Conservation (phyloP, 1,139 yeast genomes). For the Yamadazyma dendronema region DNA sequence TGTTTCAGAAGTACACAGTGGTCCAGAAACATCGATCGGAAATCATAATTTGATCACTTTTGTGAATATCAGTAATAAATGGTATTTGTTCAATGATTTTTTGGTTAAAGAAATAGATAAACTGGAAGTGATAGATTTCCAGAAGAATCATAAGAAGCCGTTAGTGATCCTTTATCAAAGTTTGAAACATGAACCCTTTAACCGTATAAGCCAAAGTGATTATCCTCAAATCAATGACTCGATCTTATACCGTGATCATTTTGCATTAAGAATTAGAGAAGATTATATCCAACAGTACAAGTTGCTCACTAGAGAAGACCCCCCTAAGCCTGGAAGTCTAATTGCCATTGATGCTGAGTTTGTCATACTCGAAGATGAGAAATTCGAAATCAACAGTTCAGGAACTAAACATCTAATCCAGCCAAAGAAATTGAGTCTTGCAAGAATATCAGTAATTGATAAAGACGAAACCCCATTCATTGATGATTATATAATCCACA, state of each 20-base stretch:
- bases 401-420: constrained; percentile 69
- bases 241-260: constrained; percentile 72
- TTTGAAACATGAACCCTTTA: constrained; percentile 22
- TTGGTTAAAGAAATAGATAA: constrained; percentile 77
- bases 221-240: constrained; percentile 50
- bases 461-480: constrained; percentile 77
- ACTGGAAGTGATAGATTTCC: constrained; percentile 68
- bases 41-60: constrained; percentile 60
- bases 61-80: constrained; percentile 52
- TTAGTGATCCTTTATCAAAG: constrained; percentile 68
- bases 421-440: constrained; percentile 77
- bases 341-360: constrained; percentile 98
- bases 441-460: constrained; percentile 81
- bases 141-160: constrained; percentile 81
- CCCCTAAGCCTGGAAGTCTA: constrained; percentile 70
- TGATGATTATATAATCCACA: constrained; percentile 86
- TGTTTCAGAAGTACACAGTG: constrained; percentile 66
- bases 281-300: constrained; percentile 61
- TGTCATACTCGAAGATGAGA: constrained; percentile 78
- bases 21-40: constrained; percentile 45
- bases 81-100: constrained; percentile 92
- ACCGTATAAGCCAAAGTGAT: constrained; percentile 9
- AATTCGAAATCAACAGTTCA: constrained; percentile 66
- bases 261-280: constrained; percentile 68
- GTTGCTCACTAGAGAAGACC: constrained; percentile 62